Base-by-base conservation (phyloP, 306 rosid genomes). In the Hippophae rhamnoides region DNA sequence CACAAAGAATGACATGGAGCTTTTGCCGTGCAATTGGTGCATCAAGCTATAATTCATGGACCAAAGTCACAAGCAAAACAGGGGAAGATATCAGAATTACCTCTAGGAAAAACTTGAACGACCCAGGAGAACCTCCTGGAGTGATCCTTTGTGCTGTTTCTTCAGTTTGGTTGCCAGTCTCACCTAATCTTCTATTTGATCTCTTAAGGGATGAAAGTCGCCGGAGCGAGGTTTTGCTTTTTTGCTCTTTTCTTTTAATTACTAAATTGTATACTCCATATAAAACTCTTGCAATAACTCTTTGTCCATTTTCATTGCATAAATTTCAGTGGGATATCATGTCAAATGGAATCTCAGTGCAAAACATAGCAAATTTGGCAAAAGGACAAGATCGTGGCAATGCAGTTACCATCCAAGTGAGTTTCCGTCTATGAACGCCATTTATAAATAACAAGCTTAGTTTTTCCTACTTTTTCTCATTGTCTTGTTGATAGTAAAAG, bases 311-410 rank as follows among this genome's bases (percentile, higher is more conserved):
- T 40, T 63, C 43, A 53, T 61, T 62, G 54, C 54, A 14, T 55
- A 68, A 63, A 55, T 52, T 59, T 47, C 50, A 92, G 99, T 93
- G 99, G 99, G 97, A 93, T 61, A 82, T 82, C 41, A 80, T 93
- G 88, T 72, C 85, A 5, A 86, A 63, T 53, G 86, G 88, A n/a
- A 92, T 81, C 5, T n/a, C 78, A 45, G 97, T 83, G 46, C 83
- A 88, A 62, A 63, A 81, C 41, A 77, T 88, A 11, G 95, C 99
- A 44, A 88, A 85, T 78, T 78, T 88, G 48, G 78, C 99, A 47
- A 88, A 93, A 68, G 99, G 99, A 64, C 93, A 93, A 72, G 99
- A 93, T 71, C 75, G 99, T 42, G 97, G 99, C 82, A 93, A 93
- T 74, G 78, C 94, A 26, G 99, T 86, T 44, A 62, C 86, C 59